phyloP scores from a whole-genome alignment of 2,329 filamentous ascomycete genomes.

The Colletotrichum somersetense region DNA sequence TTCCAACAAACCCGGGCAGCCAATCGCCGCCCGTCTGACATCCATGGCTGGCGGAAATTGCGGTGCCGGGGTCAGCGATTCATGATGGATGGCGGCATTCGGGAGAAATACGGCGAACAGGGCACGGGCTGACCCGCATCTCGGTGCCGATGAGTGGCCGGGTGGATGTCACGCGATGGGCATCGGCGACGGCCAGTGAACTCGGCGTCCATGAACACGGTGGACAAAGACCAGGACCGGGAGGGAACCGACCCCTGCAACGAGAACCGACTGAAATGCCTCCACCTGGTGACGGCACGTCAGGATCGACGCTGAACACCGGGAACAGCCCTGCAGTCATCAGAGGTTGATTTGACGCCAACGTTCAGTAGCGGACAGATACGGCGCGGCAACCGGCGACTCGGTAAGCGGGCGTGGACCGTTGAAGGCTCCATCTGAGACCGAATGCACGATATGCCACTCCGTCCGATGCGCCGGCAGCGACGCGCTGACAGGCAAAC shows the following conservation, averaged over 20 bases:
- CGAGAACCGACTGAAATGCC: too few species aligned
- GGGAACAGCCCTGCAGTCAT: slow-evolving; percentile 19
- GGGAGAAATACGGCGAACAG: not conserved
- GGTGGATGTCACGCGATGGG: not conserved
- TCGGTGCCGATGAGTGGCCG: not conserved
- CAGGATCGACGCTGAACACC: not conserved
- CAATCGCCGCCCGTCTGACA: not conserved
- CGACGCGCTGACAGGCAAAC: slow-evolving; percentile 18
- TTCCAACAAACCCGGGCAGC: not conserved
- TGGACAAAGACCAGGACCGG: too few species aligned
- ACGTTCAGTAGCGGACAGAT: too few species aligned
- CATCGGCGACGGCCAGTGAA: slow-evolving; percentile 24
- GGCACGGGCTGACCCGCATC: not conserved
- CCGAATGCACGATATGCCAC: slow-evolving; percentile 16
- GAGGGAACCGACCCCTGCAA: too few species aligned
- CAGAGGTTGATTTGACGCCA: slow-evolving; percentile 25
- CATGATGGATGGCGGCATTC: slow-evolving; percentile 16
- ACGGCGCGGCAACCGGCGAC: too few species aligned
- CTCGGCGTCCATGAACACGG: too few species aligned
- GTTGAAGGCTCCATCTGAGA: not conserved
- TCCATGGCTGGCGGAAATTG: not conserved
- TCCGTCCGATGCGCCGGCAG: not conserved
- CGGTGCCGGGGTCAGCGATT: slow-evolving; percentile 7
- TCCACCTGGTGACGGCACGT: not conserved
- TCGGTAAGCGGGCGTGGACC: slow-evolving; percentile 18